Base-by-base conservation (phyloP, 345 rosid species). In the Corymbia maculata region DNA sequence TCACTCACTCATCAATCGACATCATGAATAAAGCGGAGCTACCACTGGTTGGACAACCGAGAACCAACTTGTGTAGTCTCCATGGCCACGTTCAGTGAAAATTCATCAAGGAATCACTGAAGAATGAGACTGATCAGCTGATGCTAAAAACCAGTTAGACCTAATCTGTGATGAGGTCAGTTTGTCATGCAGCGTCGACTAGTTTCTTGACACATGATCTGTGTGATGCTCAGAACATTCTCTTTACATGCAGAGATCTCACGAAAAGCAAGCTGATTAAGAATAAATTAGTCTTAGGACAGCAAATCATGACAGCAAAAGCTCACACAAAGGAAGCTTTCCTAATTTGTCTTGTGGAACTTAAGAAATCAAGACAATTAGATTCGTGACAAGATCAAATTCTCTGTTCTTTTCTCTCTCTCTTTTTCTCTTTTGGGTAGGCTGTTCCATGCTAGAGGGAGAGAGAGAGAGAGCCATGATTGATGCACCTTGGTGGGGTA, bases 401-500 rank as follows among this genome's bases (percentile, higher is more conserved):
- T 64, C 75, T 64, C 13, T 21, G 36, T 42, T 70, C 17, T 57
- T 42, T 36, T 70, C 17, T 17, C 42, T 16, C 30, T 10, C 8
- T 30, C 17, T 66, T 15, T 15, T 30, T 4, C 12, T 17, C 28
- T 85, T 85, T 85, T 5, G 57, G 86, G 36, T 14, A 9, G 13
- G 13, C 24, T 85, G 86, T 52, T 85, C 86, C 64, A 52, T 30
- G 86, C 28, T 15, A 15, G 64, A 15, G 89, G 13, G 90, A 89
- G 88, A 28, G 51, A 94, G 91, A 90, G 93, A 79, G 82, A 36
- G 26, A 36, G 80, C 80, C 47, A 75, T 75, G 82, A 75, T 75
- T 75, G 82, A 75, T 75, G 87, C 51, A 84, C 86, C 59, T 92
- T 57, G 89, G 82, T 85, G 88, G 89, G 91, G 88, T 90, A 87